Percentiles rank a stretch among this genome's conserved stretches.
phyloP scores from a whole-genome alignment of 1,284 basidiomycete species.

The Ceraceosorus bombacis region DNA sequence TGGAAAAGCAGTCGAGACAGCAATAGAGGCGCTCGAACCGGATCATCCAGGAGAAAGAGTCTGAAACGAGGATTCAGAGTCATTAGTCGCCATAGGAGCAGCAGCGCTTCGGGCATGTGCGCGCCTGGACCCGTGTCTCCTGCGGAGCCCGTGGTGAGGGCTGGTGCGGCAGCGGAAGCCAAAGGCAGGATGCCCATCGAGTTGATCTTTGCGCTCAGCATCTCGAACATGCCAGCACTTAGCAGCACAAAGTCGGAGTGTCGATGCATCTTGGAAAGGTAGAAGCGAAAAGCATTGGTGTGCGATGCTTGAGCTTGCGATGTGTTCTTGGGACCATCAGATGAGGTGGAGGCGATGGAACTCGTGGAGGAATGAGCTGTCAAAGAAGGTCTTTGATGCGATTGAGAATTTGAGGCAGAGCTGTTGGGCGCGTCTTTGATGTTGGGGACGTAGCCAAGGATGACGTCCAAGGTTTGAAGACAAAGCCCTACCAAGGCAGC shows the following conservation, averaged over 20 bases:
- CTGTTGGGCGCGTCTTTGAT: background rate
- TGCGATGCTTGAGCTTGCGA: background rate
- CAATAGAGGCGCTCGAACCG: slow-evolving; percentile 19
- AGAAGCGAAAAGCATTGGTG: slow-evolving; percentile 38
- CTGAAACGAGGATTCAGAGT: slow-evolving; percentile 37
- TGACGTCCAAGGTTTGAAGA: slow-evolving; percentile 33
- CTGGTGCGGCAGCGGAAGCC: background rate
- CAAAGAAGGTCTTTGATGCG: background rate
- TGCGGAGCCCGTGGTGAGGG: background rate
- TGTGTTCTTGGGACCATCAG: background rate
- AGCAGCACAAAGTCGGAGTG: slow-evolving; percentile 37
- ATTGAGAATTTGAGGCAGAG: background rate
- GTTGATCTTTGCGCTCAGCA: slow-evolving; percentile 13
- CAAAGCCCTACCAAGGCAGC: slow-evolving; percentile 22
- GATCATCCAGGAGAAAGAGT: slow-evolving; percentile 28
- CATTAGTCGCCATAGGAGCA: slow-evolving; percentile 35
- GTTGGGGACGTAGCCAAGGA: slow-evolving; percentile 29
- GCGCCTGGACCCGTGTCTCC: background rate
- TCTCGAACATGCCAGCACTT: slow-evolving; percentile 18
- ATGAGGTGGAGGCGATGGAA: slow-evolving; percentile 1
- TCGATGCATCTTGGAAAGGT: slow-evolving; percentile 42
- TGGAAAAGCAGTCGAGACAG: slow-evolving; percentile 25
- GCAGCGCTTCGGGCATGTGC: slow-evolving; percentile 34
- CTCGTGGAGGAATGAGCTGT: background rate
- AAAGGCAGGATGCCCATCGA: slow-evolving; percentile 10